phyloP scores from a whole-genome alignment of 345 rosid species.

The Noccaea bulbosa region DNA sequence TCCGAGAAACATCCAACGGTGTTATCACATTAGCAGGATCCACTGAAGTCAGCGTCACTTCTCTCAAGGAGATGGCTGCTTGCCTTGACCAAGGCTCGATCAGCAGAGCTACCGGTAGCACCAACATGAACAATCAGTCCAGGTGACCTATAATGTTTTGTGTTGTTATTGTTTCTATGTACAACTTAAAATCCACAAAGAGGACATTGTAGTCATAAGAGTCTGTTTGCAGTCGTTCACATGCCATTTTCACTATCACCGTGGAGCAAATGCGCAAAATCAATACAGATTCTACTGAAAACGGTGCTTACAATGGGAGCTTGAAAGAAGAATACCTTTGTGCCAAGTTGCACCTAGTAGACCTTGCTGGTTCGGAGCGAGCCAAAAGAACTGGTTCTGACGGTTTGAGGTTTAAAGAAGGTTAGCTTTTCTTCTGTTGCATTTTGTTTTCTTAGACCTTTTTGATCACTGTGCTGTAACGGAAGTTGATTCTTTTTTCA shows the following conservation, averaged over 20 bases:
- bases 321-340: constrained; percentile 92
- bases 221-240: constrained; percentile 77
- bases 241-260: constrained; percentile 97
- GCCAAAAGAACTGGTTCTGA: constrained; percentile 99
- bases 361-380: constrained; percentile 98
- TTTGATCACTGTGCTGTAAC: constrained; percentile 25
- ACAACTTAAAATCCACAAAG: neutral
- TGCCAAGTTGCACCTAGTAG: constrained; percentile 97
- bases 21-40: constrained; percentile 98
- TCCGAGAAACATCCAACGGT: constrained; percentile 95
- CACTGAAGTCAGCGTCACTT: constrained; percentile 80
- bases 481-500: constrained; percentile 36
- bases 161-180: neutral
- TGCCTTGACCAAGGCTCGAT: constrained; percentile 94
- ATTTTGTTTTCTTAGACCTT: constrained; percentile 21
- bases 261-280: constrained; percentile 92
- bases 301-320: constrained; percentile 55
- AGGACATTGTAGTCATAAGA: neutral
- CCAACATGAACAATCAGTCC: constrained; percentile 98
- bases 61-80: constrained; percentile 90
- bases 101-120: constrained; percentile 96
- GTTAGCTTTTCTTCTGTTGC: constrained; percentile 47
- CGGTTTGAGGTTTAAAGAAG: constrained; percentile 97
- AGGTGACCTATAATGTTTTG: constrained; percentile 54
- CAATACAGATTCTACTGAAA: constrained; percentile 61